Evolutionary conservation across 2,329 filamentous ascomycete genomes (phyloP).

Genomic region (Cladorrhinum sp.): DNA sequence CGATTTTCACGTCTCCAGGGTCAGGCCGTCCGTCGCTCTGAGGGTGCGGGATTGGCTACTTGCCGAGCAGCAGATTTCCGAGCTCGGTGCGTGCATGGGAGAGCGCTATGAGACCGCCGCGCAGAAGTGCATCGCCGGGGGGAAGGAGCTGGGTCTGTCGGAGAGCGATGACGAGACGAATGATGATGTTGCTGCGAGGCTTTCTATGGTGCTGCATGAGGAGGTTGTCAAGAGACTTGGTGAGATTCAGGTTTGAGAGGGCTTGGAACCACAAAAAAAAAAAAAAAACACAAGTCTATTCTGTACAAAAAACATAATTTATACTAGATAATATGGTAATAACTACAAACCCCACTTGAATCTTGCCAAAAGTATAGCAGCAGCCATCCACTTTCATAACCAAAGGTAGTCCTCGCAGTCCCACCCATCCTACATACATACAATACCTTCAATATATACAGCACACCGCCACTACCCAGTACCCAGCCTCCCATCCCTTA

Average conservation of each 20-base stretch:
- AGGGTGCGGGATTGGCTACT: constrained; percentile 26
- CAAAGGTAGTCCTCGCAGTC: too few relatives aligned
- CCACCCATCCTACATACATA: too few relatives aligned
- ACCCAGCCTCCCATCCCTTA: too few relatives aligned
- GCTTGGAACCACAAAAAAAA: too few relatives aligned
- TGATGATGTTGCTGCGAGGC: constrained; percentile 37
- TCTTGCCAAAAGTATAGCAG: too few relatives aligned
- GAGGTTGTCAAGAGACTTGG: constrained; percentile 44
- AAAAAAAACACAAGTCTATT: too few relatives aligned
- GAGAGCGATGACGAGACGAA: constrained; percentile 41
- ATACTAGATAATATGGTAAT: too few relatives aligned
- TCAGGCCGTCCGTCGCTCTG: constrained; percentile 26
- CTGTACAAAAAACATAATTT: too few relatives aligned
- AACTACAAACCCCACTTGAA: too few relatives aligned
- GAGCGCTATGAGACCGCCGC: constrained; percentile 27
- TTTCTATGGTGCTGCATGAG: constrained; percentile 43
- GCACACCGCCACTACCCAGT: too few relatives aligned
- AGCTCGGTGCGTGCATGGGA: constrained; percentile 28
- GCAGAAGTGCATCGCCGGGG: constrained; percentile 29
- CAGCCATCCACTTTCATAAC: too few relatives aligned
- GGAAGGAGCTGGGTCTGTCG: constrained; percentile 35
- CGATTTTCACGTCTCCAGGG: constrained; percentile 22
- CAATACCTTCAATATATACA: too few relatives aligned
- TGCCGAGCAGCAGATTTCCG: constrained; percentile 22
- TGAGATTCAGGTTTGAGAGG: constrained; percentile 36